Evolutionary conservation across 495 filamentous ascomycete genomes (phyloP), one percentile per base, ranked within the genome.

Genomic region (Barbatosphaeria neglecta): DNA sequence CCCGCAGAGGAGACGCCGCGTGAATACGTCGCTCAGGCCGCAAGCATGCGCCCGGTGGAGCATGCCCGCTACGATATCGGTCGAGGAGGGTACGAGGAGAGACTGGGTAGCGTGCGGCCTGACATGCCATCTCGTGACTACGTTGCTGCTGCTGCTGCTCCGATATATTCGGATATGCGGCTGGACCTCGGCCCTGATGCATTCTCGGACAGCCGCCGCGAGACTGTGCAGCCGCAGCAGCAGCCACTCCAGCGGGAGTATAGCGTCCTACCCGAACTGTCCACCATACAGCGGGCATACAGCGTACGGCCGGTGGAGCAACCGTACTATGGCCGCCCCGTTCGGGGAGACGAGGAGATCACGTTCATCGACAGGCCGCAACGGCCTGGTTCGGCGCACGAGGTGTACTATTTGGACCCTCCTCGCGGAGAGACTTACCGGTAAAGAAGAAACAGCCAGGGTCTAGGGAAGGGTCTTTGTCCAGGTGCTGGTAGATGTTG

Each of bases 11-110:
- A 72, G 24, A 33, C 64, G 6, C 63, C 75, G 11, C 66, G 71
- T 16, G 76, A 81, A 31, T 73, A 76, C 43, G 56, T 77, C n/a
- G 53, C 79, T 20, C 65, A 79, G 46, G 65, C 76, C 23, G 51
- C 72, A 8, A 84, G 79, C 57, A 74, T 80, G 18, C 73, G 77
- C 43, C 80, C 80, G 3, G 41, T 51, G 15, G 67, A 69, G 37
- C 53, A 62, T 24, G 48, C 68, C 23, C 73, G 75, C 28, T 83
- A 83, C 51, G 77, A 82, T 48, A 56, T 70, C 25, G 43, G 44
- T 2, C 41, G 54, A 22, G n/a, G n/a, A n/a, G 58, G 53, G 9
- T 58, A 60, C 23, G 55, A 50, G 9, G 37, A 39, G 40, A 50
- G 57, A 33, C 16, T 62, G 9, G 63, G 62, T 19, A 71, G 67